These are phyloP conservation scores for Rheum nobile DNA, from an alignment of 148 eudicot species.

Conservation along the genomic window DNA sequence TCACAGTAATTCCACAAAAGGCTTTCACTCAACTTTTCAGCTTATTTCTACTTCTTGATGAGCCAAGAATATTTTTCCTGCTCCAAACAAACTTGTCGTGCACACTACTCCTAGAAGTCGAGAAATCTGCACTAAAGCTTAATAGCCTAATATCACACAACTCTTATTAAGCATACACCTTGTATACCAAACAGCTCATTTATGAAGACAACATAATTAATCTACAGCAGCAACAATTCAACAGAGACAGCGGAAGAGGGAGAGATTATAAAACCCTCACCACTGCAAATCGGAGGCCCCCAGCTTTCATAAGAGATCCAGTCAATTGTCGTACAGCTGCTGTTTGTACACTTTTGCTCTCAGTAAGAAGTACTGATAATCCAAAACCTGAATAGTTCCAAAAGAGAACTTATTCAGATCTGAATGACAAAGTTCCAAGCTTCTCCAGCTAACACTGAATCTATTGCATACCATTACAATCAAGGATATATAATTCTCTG, in stretches of 20 bases:
- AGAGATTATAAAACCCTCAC: conserved; percentile 20
- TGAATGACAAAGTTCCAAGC: background rate
- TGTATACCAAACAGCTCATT: background rate
- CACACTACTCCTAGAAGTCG: background rate
- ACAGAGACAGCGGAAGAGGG: background rate
- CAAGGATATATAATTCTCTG: background rate
- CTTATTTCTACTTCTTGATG: background rate
- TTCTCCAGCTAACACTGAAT: background rate
- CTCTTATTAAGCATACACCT: background rate
- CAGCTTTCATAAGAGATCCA: conserved; percentile 54
- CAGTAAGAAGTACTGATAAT: conserved; percentile 20
- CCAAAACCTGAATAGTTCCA: conserved; percentile 22
- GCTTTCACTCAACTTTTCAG: background rate
- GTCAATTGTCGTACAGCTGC: conserved; percentile 61
- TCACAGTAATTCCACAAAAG: background rate
- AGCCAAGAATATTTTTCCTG: background rate
- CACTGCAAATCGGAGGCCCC: conserved; percentile 73
- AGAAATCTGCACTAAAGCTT: background rate
- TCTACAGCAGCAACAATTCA: background rate
- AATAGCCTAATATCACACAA: background rate
- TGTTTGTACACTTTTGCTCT: conserved; percentile 29
- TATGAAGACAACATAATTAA: background rate
- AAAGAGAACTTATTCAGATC: background rate
- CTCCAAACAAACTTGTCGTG: background rate
- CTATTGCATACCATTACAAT: background rate